phyloP scores from a whole-genome alignment of 164 flowering plant species.

The Chloranthus sessilifolius region DNA sequence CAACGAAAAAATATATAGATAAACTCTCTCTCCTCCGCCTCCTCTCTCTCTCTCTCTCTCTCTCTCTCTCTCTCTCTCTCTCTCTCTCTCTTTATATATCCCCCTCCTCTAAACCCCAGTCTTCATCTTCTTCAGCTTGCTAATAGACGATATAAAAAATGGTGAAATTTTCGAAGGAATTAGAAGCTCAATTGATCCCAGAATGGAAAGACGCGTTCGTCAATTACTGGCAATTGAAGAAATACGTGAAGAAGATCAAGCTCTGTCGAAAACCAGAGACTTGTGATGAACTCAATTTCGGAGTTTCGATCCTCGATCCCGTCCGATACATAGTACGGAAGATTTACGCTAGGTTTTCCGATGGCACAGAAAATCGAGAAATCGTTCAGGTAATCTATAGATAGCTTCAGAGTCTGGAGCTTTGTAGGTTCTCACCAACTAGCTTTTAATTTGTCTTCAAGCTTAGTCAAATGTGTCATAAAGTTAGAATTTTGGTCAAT shows the following conservation, averaged over 20 bases:
- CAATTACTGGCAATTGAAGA: constrained; percentile 86
- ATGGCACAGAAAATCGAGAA: constrained; percentile 12
- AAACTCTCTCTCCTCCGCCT: neutral
- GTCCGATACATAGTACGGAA: constrained; percentile 24
- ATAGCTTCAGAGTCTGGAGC: neutral
- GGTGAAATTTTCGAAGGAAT: constrained; percentile 98
- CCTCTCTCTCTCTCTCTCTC: neutral
- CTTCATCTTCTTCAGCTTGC: neutral
- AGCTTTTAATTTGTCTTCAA: neutral
- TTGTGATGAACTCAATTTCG: constrained; percentile 22
- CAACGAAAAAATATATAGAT: no score
- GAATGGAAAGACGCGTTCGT: constrained; percentile 98
- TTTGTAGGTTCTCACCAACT: neutral
- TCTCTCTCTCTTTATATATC: neutral
- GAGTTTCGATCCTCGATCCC: constrained; percentile 58
- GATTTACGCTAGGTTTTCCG: constrained; percentile 13
- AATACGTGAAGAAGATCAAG: constrained; percentile 73
- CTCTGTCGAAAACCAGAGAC: constrained; percentile 28
- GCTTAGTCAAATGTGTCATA: neutral
- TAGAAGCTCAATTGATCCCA: constrained; percentile 93
- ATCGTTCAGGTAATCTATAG: constrained; percentile 39
- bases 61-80: neutral
- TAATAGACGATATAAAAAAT: constrained; percentile 24
- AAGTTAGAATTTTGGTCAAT: no score
- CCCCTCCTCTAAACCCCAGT: no score